phyloP scores from a whole-genome alignment of 176 grass and related monocot species.

The Oryza longistaminata region DNA sequence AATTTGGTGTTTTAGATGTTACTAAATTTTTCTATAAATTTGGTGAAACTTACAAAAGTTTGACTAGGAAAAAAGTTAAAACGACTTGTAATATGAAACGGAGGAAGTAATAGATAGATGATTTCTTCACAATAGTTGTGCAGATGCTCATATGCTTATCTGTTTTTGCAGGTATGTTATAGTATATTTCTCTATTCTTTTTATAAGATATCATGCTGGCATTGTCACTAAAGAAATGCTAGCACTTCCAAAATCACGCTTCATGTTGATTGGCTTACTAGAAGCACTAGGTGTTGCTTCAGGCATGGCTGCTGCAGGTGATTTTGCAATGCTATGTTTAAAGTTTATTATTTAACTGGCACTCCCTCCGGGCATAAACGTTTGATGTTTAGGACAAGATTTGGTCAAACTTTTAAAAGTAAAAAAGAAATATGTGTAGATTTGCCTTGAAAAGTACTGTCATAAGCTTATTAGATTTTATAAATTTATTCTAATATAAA shows the following conservation, averaged over 20 bases:
- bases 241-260: conserved; percentile 71
- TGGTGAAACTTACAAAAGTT: too few species aligned
- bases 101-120: neutral
- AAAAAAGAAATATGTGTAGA: too few species aligned
- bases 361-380: too few species aligned
- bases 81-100: too few species aligned
- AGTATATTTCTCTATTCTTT: conserved; percentile 83
- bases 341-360: conserved; percentile 5
- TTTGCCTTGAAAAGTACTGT: too few species aligned
- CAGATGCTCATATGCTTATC: neutral
- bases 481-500: too few species aligned
- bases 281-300: conserved; percentile 85
- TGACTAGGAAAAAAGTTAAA: too few species aligned
- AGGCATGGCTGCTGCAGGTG: conserved; percentile 94
- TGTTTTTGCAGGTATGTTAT: conserved; percentile 59
- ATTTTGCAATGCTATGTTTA: conserved; percentile 14
- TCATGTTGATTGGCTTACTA: conserved; percentile 66
- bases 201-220: conserved; percentile 55
- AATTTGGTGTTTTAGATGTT: too few species aligned
- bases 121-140: neutral
- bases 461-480: too few species aligned
- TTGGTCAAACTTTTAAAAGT: too few species aligned
- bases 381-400: too few species aligned
- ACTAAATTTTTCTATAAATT: too few species aligned
- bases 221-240: conserved; percentile 88